These are phyloP conservation scores for Coniochaeta ligniaria DNA, from an alignment of 2,329 filamentous ascomycete species.

Conservation along the genomic window DNA sequence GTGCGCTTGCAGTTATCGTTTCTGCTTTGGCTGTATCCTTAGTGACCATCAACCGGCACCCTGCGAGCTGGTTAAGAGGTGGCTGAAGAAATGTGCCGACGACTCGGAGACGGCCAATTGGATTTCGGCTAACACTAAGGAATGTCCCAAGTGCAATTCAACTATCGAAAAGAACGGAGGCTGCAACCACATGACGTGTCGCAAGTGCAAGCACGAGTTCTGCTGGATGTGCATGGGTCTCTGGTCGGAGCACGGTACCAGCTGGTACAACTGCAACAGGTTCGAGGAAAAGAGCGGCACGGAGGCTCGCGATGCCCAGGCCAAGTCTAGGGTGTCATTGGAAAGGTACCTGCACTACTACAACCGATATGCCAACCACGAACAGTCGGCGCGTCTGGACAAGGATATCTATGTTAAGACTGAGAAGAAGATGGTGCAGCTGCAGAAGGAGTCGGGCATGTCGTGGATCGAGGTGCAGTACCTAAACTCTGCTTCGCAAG, in stretches of 20 bases:
- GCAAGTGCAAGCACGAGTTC: constrained; percentile 93
- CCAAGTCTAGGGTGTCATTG: constrained; percentile 79
- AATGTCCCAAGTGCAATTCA: constrained; percentile 91
- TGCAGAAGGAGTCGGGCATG: constrained; percentile 90
- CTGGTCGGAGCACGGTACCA: constrained; percentile 97
- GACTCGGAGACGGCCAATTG: constrained; percentile 98
- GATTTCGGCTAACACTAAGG: constrained; percentile 98
- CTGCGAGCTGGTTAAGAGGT: constrained; percentile 84
- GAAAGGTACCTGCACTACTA: constrained; percentile 99
- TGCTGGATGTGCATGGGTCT: constrained; percentile 99
- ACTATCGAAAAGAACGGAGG: constrained; percentile 99
- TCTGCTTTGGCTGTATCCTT: constrained; percentile 91
- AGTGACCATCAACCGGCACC: constrained; percentile 90
- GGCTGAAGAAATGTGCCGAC: constrained; percentile 97
- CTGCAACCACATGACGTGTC: constrained; percentile 96
- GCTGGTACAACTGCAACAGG: constrained; percentile 98
- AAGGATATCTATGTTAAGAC: constrained; percentile 95
- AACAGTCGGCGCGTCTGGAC: constrained; percentile 93
- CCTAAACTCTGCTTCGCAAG: constrained; percentile 84
- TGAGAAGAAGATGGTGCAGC: constrained; percentile 97
- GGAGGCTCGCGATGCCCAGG: constrained; percentile 86
- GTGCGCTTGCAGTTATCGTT: constrained; percentile 77
- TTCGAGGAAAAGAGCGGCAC: constrained; percentile 93
- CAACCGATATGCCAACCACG: constrained; percentile 97
- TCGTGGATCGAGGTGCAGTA: constrained; percentile 99